These are phyloP conservation scores for Clitocybe nebularis DNA, from an alignment of 1,284 basidiomycete species.

Conservation along the genomic window DNA sequence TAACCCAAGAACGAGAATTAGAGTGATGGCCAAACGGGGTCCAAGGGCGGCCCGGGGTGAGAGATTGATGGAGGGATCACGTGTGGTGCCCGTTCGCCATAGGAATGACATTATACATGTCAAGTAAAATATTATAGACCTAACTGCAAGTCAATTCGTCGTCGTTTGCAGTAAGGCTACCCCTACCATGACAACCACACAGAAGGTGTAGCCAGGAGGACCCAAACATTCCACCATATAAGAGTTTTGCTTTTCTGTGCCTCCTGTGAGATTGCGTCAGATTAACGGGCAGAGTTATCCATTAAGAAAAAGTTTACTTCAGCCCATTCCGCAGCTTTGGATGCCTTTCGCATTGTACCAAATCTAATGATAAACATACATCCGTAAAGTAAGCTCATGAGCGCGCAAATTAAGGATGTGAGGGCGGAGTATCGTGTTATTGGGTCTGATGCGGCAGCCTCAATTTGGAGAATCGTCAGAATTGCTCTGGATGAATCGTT, in stretches of 20 bases:
- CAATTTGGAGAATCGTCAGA: slow-evolving; percentile 69
- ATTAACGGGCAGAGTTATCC: slow-evolving; percentile 31
- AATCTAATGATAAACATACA: slow-evolving; percentile 79
- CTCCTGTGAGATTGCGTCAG: slow-evolving; percentile 35
- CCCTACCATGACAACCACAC: slow-evolving; percentile 56
- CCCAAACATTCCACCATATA: slow-evolving; percentile 70
- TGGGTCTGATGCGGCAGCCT: slow-evolving; percentile 50
- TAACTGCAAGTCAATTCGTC: slow-evolving; percentile 20
- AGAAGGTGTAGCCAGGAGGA: slow-evolving; percentile 58
- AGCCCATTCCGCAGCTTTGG: slow-evolving; percentile 71
- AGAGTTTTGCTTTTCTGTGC: slow-evolving; percentile 46
- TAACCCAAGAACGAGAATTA: slow-evolving; percentile 13
- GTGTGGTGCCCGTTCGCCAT: slow-evolving; percentile 46
- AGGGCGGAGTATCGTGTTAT: slow-evolving; percentile 54
- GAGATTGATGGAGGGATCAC: background rate
- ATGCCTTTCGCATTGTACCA: slow-evolving; percentile 73
- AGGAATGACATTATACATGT: slow-evolving; percentile 53
- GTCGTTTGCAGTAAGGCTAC: slow-evolving; percentile 3
- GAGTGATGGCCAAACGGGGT: slow-evolving; percentile 13
- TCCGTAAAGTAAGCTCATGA: slow-evolving; percentile 67
- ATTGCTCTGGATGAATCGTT: slow-evolving; percentile 50
- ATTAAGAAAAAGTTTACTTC: slow-evolving; percentile 58
- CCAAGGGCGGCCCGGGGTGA: slow-evolving; percentile 24
- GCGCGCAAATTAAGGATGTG: slow-evolving; percentile 52
- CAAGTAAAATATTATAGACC: slow-evolving; percentile 57